Conservation (phyloP, 129 eudicot genomes). For the Dittrichia graveolens region DNA sequence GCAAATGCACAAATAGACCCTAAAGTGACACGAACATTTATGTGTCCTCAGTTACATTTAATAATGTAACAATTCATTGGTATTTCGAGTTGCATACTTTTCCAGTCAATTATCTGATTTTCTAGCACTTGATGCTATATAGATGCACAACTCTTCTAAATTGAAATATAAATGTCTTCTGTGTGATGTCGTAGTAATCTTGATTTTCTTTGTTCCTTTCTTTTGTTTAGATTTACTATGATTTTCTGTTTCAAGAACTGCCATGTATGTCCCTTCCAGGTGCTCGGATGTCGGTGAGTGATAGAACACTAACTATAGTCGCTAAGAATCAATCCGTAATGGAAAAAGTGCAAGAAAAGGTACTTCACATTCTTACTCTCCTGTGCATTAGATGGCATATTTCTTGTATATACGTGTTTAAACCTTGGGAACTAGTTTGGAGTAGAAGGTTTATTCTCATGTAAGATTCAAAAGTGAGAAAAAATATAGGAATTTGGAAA, state of each 20-base stretch:
- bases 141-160: not conserved
- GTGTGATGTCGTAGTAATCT: not conserved
- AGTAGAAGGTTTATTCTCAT: not conserved
- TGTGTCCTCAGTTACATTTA: not conserved
- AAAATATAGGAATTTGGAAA: not conserved
- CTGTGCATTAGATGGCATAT: slow-evolving; percentile 10
- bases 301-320: slow-evolving; percentile 67
- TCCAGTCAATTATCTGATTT: too few species aligned
- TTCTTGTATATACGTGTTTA: slow-evolving; percentile 3
- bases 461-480: not conserved
- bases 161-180: not conserved
- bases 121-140: too few species aligned
- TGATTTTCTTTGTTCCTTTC: not conserved
- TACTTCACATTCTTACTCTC: slow-evolving; percentile 29
- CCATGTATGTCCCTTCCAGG: slow-evolving; percentile 43
- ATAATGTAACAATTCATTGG: slow-evolving; percentile 12
- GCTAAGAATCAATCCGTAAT: slow-evolving; percentile 73
- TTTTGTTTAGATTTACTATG: slow-evolving; percentile 7
- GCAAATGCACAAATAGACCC: too few species aligned
- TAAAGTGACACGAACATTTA: too few species aligned
- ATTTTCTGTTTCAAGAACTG: slow-evolving; percentile 22
- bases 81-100: not conserved
- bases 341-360: slow-evolving; percentile 89
- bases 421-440: not conserved
- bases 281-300: slow-evolving; percentile 76